Evolutionary conservation across 495 filamentous ascomycete genomes (phyloP), one percentile per base, ranked within the genome.

Genomic region (Aspergillus coremiiformis): DNA sequence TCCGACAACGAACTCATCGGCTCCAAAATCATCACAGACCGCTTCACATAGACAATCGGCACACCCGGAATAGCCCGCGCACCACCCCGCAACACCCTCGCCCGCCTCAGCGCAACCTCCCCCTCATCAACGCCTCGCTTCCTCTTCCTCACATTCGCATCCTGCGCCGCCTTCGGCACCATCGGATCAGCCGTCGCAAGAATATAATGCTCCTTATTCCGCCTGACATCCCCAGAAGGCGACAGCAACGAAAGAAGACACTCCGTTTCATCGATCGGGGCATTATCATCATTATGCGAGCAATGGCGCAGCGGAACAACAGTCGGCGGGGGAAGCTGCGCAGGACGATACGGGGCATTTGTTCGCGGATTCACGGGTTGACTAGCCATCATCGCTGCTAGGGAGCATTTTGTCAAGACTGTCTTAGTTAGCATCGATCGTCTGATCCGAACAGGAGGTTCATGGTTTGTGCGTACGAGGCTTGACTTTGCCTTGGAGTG

Each of bases 131-230:
- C 54, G 17, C 44, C 59, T 17, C 60, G 59, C 39, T 61, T 68
- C 54, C 58, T 67, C 62, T 64, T 70, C 65, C 58, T 68, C 47
- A 29, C 61, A 56, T 67, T 51, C 39, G 62, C 60, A 52, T 65
- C 51, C 53, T 61, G 49, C 39, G 61, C 47, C 46, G 56, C 35
- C 44, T 69, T 61, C 3, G 58, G 35, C 1, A 60, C 46, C 4
- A 60, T 58, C 1, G 72, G 66, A 29, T 75, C 73, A 6, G 73
- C 87, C 20, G 80, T 87, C 6, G 90, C 91, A 20, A 96, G 84
- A 19, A 90, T 84, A 67, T 96, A 97, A 44, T 90, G 78, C 63
- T 96, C 84, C 63, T 91, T 95, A 64, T 99, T 99, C 59, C 80
- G 66, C 54, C 73, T 74, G 1, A 47, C 52, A 2, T 72, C 71